These are phyloP conservation scores for Jacaranda copaia DNA, from an alignment of 257 asterid species.

Conservation along the genomic window DNA sequence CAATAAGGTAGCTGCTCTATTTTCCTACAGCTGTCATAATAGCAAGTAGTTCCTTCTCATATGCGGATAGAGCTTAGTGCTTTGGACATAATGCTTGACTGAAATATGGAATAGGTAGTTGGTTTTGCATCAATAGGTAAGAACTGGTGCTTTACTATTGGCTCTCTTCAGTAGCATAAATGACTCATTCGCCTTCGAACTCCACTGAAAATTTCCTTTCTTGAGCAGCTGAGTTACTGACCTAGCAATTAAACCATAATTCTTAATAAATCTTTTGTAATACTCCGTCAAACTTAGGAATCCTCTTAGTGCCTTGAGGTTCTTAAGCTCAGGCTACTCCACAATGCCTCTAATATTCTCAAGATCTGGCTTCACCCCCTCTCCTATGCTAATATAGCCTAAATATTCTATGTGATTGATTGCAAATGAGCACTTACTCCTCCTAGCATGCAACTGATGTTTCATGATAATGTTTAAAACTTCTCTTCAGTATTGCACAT, in stretches of 20 bases:
- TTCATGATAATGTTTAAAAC: background rate
- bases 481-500: background rate
- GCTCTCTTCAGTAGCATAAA: background rate
- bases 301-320: too few relatives aligned
- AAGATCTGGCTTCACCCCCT: background rate
- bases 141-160: background rate
- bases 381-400: background rate
- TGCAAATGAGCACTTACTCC: background rate
- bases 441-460: background rate
- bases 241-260: background rate
- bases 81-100: background rate
- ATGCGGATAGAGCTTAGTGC: too few relatives aligned
- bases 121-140: constrained; percentile 9
- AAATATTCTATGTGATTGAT: background rate
- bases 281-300: background rate
- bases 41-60: background rate
- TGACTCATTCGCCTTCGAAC: background rate
- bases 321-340: too few relatives aligned
- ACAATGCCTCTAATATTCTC: background rate
- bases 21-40: background rate
- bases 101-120: background rate
- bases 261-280: background rate
- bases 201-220: background rate
- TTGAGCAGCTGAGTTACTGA: background rate
- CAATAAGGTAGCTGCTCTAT: background rate